These are phyloP conservation scores for Isoetes taiwanensis DNA, from an alignment of 75 land plant genomes.

Conservation along the genomic window DNA sequence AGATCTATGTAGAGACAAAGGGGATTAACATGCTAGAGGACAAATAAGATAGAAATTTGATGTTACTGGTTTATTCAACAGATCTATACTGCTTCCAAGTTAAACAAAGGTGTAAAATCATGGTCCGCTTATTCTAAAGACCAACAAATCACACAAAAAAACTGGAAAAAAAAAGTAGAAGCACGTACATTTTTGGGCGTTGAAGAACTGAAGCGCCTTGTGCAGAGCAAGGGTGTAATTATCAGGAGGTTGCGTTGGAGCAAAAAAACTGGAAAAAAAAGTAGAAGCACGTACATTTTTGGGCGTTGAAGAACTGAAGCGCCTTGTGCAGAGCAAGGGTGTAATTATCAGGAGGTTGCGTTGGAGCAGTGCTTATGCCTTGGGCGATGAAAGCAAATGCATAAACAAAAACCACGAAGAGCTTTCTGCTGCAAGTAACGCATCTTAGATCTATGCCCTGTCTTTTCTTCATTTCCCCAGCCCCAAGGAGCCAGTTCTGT, in stretches of 20 bases:
- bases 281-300: constrained; percentile 86
- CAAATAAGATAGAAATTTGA: no score
- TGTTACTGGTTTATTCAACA: no score
- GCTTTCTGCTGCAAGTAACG: constrained; percentile 38
- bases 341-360: constrained; percentile 62
- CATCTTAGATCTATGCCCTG: constrained; percentile 73
- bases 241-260: constrained; percentile 44
- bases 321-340: constrained; percentile 63
- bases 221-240: constrained; percentile 60
- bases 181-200: constrained; percentile 91
- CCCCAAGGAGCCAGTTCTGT: constrained; percentile 84
- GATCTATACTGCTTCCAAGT: no score
- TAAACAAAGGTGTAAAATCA: no score
- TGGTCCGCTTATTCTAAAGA: no score
- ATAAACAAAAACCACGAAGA: constrained; percentile 29
- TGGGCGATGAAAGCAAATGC: constrained; percentile 21
- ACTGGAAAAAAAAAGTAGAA: no score
- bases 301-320: constrained; percentile 84
- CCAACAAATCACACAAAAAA: background rate
- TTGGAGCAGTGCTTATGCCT: constrained; percentile 32
- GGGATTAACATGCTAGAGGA: no score
- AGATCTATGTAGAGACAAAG: no score
- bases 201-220: constrained; percentile 75
- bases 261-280: no score
- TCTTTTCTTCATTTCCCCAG: constrained; percentile 59